phyloP scores from a whole-genome alignment of 2,329 filamentous ascomycete species.

The Penicillium capsulatum region DNA sequence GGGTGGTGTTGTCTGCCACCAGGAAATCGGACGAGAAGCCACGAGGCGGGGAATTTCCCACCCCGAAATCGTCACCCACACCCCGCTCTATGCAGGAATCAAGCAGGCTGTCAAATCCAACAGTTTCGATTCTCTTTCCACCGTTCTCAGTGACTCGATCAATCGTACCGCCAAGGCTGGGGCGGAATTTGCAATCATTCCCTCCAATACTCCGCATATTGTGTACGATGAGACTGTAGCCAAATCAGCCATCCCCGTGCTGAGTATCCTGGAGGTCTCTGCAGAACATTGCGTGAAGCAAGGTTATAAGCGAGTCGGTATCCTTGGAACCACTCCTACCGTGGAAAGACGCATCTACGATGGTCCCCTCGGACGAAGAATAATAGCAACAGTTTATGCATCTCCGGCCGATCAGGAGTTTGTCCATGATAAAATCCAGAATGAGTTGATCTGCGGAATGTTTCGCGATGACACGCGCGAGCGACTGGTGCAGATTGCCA shows the following conservation, averaged over 20 bases:
- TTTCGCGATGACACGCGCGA: not conserved
- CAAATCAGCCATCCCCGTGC: conserved; percentile 7
- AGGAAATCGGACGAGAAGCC: conserved; percentile 5
- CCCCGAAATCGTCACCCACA: conserved; percentile 10
- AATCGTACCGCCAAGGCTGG: conserved; percentile 9
- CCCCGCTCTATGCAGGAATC: conserved; percentile 4
- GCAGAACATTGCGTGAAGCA: conserved; percentile 3
- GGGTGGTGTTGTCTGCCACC: conserved; percentile 6
- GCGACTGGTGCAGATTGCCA: conserved; percentile 2
- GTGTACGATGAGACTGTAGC: conserved; percentile 1
- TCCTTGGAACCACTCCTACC: conserved; percentile 6
- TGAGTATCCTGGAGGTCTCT: conserved; percentile 7
- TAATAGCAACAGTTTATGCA: conserved; percentile 5
- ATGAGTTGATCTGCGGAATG: conserved; percentile 2
- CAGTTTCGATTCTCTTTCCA: not conserved
- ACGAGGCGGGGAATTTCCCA: conserved; percentile 8
- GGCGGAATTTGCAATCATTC: conserved; percentile 12
- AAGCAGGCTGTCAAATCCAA: conserved; percentile 3
- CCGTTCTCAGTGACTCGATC: conserved; percentile 5
- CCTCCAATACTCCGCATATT: conserved; percentile 8
- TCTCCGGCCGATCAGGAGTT: conserved; percentile 3
- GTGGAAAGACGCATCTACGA: conserved; percentile 3
- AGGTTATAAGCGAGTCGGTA: conserved; percentile 4
- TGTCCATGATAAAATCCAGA: conserved; percentile 3
- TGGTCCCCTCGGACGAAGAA: conserved; percentile 2